Evolutionary conservation across 257 asterid genomes (phyloP).

Genomic region (Plantago ovata): DNA sequence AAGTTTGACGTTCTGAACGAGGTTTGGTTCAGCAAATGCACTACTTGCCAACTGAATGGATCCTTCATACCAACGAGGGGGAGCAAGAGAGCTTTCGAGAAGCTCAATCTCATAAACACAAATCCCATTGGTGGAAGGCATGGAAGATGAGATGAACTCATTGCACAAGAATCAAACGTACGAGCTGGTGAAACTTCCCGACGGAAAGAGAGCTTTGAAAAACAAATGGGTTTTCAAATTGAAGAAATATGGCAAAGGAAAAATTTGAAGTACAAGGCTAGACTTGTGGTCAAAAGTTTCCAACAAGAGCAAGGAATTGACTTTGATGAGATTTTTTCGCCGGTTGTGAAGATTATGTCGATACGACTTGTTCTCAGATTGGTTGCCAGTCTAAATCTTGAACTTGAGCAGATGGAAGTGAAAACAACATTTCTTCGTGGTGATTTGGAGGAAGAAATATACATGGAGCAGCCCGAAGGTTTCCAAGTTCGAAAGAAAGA

Average conservation of each 20-base stretch:
- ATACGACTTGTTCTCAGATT: not conserved
- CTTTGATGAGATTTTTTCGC: slow-evolving; percentile 6
- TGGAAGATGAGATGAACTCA: slow-evolving; percentile 2
- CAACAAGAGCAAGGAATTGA: not conserved
- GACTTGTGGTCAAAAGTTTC: slow-evolving; percentile 1
- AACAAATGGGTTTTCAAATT: not conserved
- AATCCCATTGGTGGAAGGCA: not conserved
- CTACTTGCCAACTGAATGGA: not conserved
- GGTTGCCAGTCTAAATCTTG: not conserved
- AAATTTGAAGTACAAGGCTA: slow-evolving; percentile 2
- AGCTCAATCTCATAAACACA: not conserved
- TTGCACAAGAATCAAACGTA: not conserved
- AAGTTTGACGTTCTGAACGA: not conserved
- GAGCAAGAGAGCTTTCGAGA: not conserved
- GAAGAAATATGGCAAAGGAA: not conserved
- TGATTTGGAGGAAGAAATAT: slow-evolving; percentile 7
- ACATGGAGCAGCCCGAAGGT: slow-evolving; percentile 4
- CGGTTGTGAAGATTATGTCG: slow-evolving; percentile 1
- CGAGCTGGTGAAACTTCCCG: not conserved
- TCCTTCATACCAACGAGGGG: not conserved
- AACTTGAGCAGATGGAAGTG: slow-evolving; percentile 5
- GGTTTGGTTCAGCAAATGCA: not conserved
- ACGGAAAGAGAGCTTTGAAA: not conserved
- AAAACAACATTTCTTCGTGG: not conserved
- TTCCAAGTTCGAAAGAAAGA: not conserved